These are phyloP conservation scores for Arabidopsis suecica DNA, from an alignment of 345 rosid species.

Conservation along the genomic window DNA sequence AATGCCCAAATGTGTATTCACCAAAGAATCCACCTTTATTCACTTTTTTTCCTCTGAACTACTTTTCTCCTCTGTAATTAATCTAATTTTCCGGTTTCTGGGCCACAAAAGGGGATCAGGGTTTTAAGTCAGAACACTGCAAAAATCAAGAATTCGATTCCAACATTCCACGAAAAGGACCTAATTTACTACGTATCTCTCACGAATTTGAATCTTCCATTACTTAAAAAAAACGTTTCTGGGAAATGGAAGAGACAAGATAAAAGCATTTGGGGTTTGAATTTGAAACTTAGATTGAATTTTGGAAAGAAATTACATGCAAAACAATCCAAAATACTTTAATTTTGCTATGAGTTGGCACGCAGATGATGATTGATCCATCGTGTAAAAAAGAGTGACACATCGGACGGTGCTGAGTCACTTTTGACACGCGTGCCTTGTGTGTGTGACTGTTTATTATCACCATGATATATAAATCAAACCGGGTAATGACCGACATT, in stretches of 20 bases:
- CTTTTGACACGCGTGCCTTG: slow-evolving; percentile 4
- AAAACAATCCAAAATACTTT: slow-evolving; percentile 16
- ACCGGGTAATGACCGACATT: slow-evolving; percentile 35
- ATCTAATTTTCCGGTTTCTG: slow-evolving; percentile 34
- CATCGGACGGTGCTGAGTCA: slow-evolving; percentile 47
- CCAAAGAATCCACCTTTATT: slow-evolving; percentile 32
- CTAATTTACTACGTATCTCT: slow-evolving; percentile 9
- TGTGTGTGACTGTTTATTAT: slow-evolving; percentile 11
- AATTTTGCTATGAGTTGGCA: slow-evolving; percentile 32
- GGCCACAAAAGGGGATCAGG: slow-evolving; percentile 40
- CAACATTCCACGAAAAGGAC: not conserved
- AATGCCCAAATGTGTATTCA: slow-evolving; percentile 28
- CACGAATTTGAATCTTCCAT: not conserved
- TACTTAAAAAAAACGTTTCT: slow-evolving; percentile 12
- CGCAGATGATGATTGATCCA: slow-evolving; percentile 27
- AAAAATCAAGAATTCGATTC: slow-evolving; percentile 14
- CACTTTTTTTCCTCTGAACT: slow-evolving; percentile 1
- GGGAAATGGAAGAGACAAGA: slow-evolving; percentile 34
- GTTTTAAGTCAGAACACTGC: slow-evolving; percentile 30
- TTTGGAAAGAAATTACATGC: slow-evolving; percentile 29
- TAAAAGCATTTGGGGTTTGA: slow-evolving; percentile 14
- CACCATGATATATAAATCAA: not conserved
- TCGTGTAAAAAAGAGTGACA: slow-evolving; percentile 40
- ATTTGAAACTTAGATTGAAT: slow-evolving; percentile 26
- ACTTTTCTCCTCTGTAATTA: slow-evolving; percentile 10